A percentile compares a stretch with the other conserved stretches of the same genome.
Conservation (phyloP, 148 eudicot species). For the Persicaria tinctoria region DNA sequence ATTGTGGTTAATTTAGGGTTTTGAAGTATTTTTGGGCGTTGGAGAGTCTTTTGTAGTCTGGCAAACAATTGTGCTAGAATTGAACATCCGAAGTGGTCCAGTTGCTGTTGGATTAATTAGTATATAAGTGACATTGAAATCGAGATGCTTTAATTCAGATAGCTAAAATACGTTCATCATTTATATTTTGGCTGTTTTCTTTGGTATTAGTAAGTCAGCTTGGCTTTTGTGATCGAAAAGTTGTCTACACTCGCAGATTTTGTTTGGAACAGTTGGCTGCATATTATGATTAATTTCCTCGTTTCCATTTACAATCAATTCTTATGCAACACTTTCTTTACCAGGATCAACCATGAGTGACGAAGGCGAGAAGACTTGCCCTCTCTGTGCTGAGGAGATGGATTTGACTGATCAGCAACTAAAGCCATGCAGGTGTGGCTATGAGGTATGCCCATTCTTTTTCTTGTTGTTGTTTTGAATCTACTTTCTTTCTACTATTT, state of each 20-base stretch:
- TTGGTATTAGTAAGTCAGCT: neutral
- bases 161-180: neutral
- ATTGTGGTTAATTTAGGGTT: neutral
- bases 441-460: slow-evolving; percentile 43
- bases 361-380: slow-evolving; percentile 87
- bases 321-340: neutral
- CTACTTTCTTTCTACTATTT: neutral
- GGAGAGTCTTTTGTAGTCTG: neutral
- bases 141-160: neutral
- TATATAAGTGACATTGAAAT: neutral
- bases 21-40: neutral
- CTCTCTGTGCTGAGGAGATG: slow-evolving; percentile 98
- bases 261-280: neutral
- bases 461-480: neutral
- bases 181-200: neutral
- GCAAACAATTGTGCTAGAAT: neutral
- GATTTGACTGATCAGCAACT: slow-evolving; percentile 96
- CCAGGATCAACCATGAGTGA: slow-evolving; percentile 66
- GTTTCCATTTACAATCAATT: neutral
- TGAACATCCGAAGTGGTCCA: neutral
- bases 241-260: neutral
- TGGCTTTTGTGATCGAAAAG: neutral
- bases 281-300: neutral
- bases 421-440: slow-evolving; percentile 98
- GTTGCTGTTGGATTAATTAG: neutral